Evolutionary conservation across 2,329 filamentous ascomycete species (phyloP), one percentile per base, ranked within the genome.

Genomic region (Xylariaceae sp.): DNA sequence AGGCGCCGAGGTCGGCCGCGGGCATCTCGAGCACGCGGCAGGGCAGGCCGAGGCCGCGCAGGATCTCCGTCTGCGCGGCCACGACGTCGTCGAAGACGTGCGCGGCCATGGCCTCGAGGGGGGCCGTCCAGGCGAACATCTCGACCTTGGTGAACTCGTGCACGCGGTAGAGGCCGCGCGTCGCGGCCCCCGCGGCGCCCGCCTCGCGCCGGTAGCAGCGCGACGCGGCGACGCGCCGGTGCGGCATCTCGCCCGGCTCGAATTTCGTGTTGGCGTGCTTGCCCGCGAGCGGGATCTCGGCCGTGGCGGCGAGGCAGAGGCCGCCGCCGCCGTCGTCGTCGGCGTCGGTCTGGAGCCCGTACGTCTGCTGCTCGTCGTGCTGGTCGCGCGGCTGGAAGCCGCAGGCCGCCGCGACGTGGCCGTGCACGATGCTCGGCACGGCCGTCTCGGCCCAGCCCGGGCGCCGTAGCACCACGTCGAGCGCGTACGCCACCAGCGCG

Each of bases 131-230:
- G 0, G 83, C 88, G 56, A 98, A 96, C 69, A 98, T 80, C 60
- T 98, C 92, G 0, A 98, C 90, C 58, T 98, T 98, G 18, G 88
- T 94, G 61, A 98, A 98, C 61, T 98, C 92, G 61, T 98, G 92
- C 3, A 98, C 92, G 18, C 92, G 82, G 62, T 96, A 98, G 2
- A 98, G 66, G 5, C 92, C 92, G 62, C 94, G 95, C 2, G 89
- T 94, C 48, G 92, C 86, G 16, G 83, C 80, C 19, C 92, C 92
- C 24, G 90, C 73, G 1, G 88, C 85, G 19, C 92, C 92, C 0
- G 92, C 92, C 63, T 98, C 92, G 28, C 92, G 92, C 33, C 92
- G 83, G 61, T 93, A 98, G 67, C 89, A 94, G n/a, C 92, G 74
- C 36, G 86, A 94, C 1, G 84, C 78, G 12, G 85, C 92, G 3